Conservation (phyloP, 164 flowering plant species). For the Akebia trifoliata region DNA sequence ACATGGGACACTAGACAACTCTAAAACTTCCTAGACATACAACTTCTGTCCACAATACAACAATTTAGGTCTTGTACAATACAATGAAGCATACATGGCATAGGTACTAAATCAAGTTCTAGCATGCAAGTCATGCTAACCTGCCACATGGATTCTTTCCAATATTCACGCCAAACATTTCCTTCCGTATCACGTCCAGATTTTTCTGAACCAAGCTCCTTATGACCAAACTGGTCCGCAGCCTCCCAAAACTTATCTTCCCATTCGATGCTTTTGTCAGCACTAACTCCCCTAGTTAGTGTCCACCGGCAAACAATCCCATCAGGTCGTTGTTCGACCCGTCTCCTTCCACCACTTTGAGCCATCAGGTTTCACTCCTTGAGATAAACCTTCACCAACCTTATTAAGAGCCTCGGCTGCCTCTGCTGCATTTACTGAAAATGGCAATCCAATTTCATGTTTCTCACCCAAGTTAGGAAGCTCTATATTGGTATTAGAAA, state of each 20-base stretch:
- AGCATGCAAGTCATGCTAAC: constrained; percentile 28
- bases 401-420: constrained; percentile 57
- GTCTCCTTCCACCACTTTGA: constrained; percentile 89
- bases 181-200: constrained; percentile 92
- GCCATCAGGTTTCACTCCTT: constrained; percentile 63
- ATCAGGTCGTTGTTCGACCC: constrained; percentile 72
- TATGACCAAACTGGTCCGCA: constrained; percentile 61
- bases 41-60: background rate
- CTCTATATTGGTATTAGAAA: constrained; percentile 22
- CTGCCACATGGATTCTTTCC: constrained; percentile 90
- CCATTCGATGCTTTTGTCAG: constrained; percentile 69
- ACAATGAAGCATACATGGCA: background rate
- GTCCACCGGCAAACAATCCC: constrained; percentile 92
- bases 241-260: constrained; percentile 96
- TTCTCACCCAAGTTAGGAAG: too few species aligned
- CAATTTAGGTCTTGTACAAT: background rate
- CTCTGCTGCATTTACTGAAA: constrained; percentile 60
- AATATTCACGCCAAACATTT: constrained; percentile 84
- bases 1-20: background rate
- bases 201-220: constrained; percentile 95
- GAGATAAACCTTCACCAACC: constrained; percentile 23
- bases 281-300: constrained; percentile 68
- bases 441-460: constrained; percentile 34
- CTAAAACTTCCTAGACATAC: background rate
- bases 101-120: background rate